Percentiles rank a stretch among this genome's conserved stretches.
Conservation (phyloP, 2,329 filamentous ascomycete species). For the Ceratocystis lukuohia region DNA sequence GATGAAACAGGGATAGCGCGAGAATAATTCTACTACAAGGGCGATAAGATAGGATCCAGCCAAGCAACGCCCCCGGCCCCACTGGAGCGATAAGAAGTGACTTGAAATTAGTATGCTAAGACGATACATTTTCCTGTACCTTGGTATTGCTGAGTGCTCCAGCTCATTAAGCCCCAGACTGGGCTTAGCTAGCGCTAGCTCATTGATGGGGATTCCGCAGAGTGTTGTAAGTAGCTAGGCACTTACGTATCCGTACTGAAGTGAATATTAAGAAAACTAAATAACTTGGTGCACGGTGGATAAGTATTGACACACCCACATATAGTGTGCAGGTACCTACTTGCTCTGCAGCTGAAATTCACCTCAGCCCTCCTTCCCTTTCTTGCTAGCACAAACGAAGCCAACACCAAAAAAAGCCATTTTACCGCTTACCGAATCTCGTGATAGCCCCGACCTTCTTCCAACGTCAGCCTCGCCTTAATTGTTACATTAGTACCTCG, state of each 20-base stretch:
- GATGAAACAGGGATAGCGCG: conserved; percentile 7
- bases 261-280: too few relatives aligned
- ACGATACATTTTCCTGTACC: not conserved
- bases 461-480: not conserved
- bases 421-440: not conserved
- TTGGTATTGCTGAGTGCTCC: not conserved
- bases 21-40: not conserved
- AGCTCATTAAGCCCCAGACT: not conserved
- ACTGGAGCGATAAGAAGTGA: not conserved
- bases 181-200: too few relatives aligned
- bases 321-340: not conserved
- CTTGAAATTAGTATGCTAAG: not conserved
- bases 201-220: too few relatives aligned
- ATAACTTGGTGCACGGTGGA: too few relatives aligned
- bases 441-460: not conserved
- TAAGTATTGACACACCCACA: not conserved
- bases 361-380: not conserved
- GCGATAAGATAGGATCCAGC: conserved; percentile 1
- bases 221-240: not conserved
- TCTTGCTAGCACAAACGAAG: not conserved
- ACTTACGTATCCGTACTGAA: too few relatives aligned
- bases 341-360: not conserved
- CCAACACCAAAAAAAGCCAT: not conserved
- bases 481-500: not conserved
- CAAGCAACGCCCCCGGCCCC: not conserved